phyloP scores from a whole-genome alignment of 169 alveolate species.

The Eimeria praecox region DNA sequence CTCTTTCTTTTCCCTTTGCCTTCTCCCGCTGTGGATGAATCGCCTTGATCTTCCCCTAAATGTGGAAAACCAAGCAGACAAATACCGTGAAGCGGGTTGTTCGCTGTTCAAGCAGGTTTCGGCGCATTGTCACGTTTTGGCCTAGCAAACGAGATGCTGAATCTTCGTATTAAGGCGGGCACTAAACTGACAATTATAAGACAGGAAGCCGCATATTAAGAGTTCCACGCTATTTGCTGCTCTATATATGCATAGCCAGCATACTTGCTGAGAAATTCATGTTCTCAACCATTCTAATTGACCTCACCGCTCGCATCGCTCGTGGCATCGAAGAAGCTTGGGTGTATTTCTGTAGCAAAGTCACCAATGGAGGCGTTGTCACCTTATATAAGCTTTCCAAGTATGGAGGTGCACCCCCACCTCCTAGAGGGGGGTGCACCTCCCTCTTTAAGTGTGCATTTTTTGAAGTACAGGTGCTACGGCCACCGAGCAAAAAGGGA shows the following conservation, averaged over 20 bases:
- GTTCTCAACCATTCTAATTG: not conserved
- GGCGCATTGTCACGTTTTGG: not conserved
- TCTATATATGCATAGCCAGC: not conserved
- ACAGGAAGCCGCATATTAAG: not conserved
- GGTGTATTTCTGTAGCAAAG: slow-evolving; percentile 17
- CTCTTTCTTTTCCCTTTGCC: not conserved
- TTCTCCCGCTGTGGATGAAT: not conserved
- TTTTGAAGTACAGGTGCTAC: not conserved
- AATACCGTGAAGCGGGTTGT: not conserved
- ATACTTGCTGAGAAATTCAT: not conserved
- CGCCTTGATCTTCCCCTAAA: not conserved
- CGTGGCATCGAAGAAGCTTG: slow-evolving; percentile 48
- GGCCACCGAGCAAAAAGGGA: not conserved
- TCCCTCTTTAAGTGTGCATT: not conserved
- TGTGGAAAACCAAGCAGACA: too few species aligned
- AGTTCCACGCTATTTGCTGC: not conserved
- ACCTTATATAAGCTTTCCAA: not conserved
- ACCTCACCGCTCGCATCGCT: slow-evolving; percentile 6
- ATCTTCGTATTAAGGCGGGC: not conserved
- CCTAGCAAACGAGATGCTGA: not conserved
- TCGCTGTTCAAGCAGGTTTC: not conserved
- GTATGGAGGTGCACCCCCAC: not conserved
- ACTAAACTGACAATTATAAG: not conserved
- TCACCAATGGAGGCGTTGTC: not conserved
- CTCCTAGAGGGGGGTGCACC: not conserved